phyloP scores from a whole-genome alignment of 768 basidiomycete species.

The Tylopilus balloui region DNA sequence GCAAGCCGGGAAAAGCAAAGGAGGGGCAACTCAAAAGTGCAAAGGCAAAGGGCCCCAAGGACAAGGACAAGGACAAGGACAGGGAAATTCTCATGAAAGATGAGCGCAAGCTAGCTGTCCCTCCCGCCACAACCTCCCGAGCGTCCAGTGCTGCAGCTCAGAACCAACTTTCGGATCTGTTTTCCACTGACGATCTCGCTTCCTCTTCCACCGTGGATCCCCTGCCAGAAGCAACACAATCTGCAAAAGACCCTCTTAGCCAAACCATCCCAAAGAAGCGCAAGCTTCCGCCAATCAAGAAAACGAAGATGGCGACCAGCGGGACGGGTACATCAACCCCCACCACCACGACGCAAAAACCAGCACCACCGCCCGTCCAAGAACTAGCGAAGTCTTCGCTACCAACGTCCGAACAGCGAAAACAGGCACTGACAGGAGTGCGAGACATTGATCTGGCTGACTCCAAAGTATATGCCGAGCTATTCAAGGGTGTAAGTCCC shows the following conservation, averaged over 20 bases:
- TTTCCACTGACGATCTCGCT: slow-evolving; percentile 30
- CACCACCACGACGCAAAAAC: slow-evolving; percentile 24
- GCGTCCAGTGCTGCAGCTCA: slow-evolving; percentile 33
- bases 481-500: slow-evolving; percentile 53
- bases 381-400: slow-evolving; percentile 27
- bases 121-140: slow-evolving; percentile 14
- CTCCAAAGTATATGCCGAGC: slow-evolving; percentile 53
- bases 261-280: slow-evolving; percentile 47
- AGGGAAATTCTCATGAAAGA: slow-evolving; percentile 39
- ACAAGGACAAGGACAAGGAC: slow-evolving; percentile 31
- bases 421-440: slow-evolving; percentile 43
- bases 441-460: slow-evolving; percentile 64
- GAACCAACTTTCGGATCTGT: slow-evolving; percentile 24
- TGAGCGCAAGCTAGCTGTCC: slow-evolving; percentile 34
- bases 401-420: slow-evolving; percentile 29
- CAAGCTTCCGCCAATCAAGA: slow-evolving; percentile 67
- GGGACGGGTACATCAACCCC: slow-evolving; percentile 24
- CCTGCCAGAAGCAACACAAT: slow-evolving; percentile 10
- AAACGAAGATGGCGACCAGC: slow-evolving; percentile 43
- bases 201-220: slow-evolving; percentile 7
- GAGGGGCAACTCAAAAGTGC: slow-evolving; percentile 12
- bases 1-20: slow-evolving; percentile 24
- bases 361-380: slow-evolving; percentile 11
- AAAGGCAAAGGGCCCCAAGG: slow-evolving; percentile 30
- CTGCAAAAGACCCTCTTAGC: slow-evolving; percentile 18